Evolutionary conservation across 257 asterid species (phyloP).

Genomic region (Plantago major): DNA sequence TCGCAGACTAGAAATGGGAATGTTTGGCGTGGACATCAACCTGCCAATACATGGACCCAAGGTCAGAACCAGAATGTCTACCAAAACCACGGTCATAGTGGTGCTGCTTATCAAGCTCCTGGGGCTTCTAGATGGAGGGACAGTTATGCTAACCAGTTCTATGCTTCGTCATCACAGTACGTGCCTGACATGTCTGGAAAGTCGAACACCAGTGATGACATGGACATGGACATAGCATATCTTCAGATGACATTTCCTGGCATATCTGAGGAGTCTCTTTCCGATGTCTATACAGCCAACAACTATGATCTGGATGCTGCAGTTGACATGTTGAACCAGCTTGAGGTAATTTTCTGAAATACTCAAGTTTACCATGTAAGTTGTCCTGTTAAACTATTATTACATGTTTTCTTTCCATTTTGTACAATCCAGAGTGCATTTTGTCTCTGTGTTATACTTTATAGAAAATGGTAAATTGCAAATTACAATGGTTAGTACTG

Average conservation of each 20-base stretch:
- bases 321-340: constrained; percentile 72
- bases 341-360: constrained; percentile 46
- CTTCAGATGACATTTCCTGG: constrained; percentile 76
- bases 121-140: constrained; percentile 34
- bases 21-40: constrained; percentile 37
- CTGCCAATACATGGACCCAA: constrained; percentile 27
- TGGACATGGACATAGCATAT: constrained; percentile 56
- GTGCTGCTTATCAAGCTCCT: constrained; percentile 28
- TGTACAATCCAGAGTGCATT: too few relatives aligned
- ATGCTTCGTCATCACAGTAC: constrained; percentile 50
- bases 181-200: constrained; percentile 33
- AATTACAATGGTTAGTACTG: too few relatives aligned
- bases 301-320: constrained; percentile 58
- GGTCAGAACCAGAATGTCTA: constrained; percentile 23
- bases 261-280: constrained; percentile 66
- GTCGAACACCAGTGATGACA: constrained; percentile 37
- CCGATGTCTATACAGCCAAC: constrained; percentile 64
- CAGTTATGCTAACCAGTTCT: constrained; percentile 29
- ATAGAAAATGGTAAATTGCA: too few relatives aligned
- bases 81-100: constrained; percentile 25
- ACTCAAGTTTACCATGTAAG: too few relatives aligned
- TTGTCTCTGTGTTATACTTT: too few relatives aligned
- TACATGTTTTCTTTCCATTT: too few relatives aligned
- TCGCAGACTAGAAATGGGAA: constrained; percentile 34
- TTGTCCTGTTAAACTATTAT: too few relatives aligned